Evolutionary conservation across 2,329 filamentous ascomycete species (phyloP).

Genomic region (Penicillium sp.): DNA sequence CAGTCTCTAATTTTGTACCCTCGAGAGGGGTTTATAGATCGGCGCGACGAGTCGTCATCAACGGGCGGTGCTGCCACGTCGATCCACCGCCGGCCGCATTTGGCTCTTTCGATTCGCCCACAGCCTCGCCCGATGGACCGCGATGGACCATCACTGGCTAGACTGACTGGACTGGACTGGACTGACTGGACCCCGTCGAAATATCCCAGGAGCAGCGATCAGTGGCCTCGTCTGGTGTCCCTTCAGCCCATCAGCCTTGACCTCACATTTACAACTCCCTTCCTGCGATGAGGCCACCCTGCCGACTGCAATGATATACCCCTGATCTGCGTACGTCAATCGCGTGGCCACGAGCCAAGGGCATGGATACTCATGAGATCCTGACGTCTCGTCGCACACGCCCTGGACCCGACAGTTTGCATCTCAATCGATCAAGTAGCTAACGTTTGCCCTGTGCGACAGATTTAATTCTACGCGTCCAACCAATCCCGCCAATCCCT

Average conservation of each 20-base stretch:
- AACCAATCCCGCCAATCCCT: conserved; percentile 5
- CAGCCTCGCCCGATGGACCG: neutral
- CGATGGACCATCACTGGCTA: neutral
- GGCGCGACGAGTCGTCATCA: neutral
- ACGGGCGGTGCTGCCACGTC: neutral
- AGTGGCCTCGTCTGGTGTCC: neutral
- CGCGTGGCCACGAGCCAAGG: neutral
- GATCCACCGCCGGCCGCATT: neutral
- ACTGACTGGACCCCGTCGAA: neutral
- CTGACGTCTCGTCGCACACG: neutral
- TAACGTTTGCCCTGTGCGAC: conserved; percentile 20
- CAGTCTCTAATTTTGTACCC: too few species aligned
- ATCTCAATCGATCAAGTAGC: neutral
- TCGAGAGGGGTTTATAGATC: too few species aligned
- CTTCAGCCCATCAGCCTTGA: neutral
- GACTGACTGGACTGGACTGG: neutral
- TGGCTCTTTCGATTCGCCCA: neutral
- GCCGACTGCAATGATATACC: conserved; percentile 1
- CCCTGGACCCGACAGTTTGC: neutral
- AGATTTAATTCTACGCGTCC: conserved; percentile 20
- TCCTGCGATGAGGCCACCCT: conserved; percentile 1
- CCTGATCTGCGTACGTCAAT: conserved; percentile 1
- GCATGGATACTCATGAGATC: too few species aligned
- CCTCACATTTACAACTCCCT: neutral
- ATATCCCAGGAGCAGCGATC: neutral